These are phyloP conservation scores for Saccharum officinarum DNA, from an alignment of 176 grass and related monocot genomes.

Conservation along the genomic window DNA sequence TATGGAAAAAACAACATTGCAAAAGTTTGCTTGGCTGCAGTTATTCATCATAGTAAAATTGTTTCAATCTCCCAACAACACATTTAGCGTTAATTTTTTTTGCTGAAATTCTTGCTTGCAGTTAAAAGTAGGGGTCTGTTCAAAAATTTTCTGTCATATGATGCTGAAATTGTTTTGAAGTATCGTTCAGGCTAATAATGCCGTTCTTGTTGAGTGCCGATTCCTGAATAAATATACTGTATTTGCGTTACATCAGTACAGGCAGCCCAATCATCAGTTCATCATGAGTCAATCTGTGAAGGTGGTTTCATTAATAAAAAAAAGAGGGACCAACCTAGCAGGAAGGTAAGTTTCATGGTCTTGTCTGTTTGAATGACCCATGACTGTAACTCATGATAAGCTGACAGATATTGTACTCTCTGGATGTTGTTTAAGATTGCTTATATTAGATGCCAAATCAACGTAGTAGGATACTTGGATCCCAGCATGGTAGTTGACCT, in stretches of 20 bases:
- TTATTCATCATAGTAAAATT: neutral
- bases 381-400: too few species aligned
- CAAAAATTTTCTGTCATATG: neutral
- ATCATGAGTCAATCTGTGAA: neutral
- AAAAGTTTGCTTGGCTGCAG: neutral
- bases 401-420: neutral
- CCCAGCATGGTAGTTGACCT: neutral
- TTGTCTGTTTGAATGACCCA: too few species aligned
- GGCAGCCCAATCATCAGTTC: neutral
- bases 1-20: neutral
- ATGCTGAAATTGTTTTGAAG: neutral
- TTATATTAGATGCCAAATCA: neutral
- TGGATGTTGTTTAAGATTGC: neutral
- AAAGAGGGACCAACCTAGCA: neutral
- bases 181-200: neutral
- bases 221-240: too few species aligned
- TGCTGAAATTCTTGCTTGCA: neutral
- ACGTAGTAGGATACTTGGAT: neutral
- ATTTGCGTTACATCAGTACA: neutral
- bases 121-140: neutral
- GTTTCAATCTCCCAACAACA: neutral
- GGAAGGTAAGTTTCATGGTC: neutral
- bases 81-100: neutral
- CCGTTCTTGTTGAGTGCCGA: too few species aligned
- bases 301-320: neutral